Base-by-base conservation (phyloP, 176 grass and related monocot genomes). In the Ananas comosus region DNA sequence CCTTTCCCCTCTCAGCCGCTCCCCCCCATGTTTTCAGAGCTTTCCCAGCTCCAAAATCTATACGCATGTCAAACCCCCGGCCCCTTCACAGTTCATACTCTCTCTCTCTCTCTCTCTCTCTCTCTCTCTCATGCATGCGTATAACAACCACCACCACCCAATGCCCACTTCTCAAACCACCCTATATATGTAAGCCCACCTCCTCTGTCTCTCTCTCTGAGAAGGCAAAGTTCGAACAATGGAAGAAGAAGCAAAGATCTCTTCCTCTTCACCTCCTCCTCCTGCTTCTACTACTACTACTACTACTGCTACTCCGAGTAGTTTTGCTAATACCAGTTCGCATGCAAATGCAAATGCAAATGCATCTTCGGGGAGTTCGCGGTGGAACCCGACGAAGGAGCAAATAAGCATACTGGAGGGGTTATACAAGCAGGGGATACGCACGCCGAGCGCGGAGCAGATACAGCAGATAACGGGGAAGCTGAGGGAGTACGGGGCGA, bases 331-430 rank as follows among this genome's bases (percentile, higher is more conserved):
- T 42, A 42, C 33, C 5, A 42, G 33, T 42, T 42, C 33, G 33
- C 5, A 42, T 7, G 33, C 33, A 6, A 42, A 42, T 42, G 33
- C 33, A 6, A 42, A 42, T 42, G 33, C 33, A 1, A 42, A 42
- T 42, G 33, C 33, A 42, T 51, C 27, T 12, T 18, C 53, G 28
- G 72, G 66, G 9, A 47, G 22, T 49, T 75, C 78, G 51, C 67
- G 90, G 74, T 99, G 94, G 89, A 88, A 69, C 63, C 90, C 94
- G 13, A 93, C 87, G 4, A 91, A 82, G 83, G 94, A 93, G 78
- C 89, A 99, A 75, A 83, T 93, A 21, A 47, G 74, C 8, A 77
- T 90, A 25, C 87, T 99, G 51, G 89, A 99, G 48, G 79, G 72
- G 48, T 74, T 99, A 64, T 99, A 93, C 50, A 78, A 61, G 23